Conservation (phyloP, 139 green algal species). For the Picochlorum sp. region DNA sequence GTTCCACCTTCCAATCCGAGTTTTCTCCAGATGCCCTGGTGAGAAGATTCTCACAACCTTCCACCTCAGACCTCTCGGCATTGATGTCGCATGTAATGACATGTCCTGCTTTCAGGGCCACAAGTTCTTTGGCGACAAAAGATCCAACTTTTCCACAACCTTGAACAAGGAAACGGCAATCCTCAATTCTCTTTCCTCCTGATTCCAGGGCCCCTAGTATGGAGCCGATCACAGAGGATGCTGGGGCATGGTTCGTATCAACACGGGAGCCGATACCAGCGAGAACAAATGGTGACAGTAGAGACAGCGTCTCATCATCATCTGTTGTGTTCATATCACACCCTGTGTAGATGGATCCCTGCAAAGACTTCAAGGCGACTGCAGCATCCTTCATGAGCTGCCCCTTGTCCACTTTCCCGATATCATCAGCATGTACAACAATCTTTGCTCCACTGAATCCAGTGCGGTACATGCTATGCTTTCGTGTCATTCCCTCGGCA, state of each 20-base stretch:
- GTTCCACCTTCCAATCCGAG: neutral
- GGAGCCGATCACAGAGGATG: neutral
- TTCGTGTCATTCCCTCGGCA: neutral
- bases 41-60: slow-evolving; percentile 1
- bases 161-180: neutral
- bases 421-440: neutral
- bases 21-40: neutral
- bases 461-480: slow-evolving; percentile 1
- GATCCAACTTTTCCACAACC: slow-evolving; percentile 2
- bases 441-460: slow-evolving; percentile 1
- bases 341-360: slow-evolving; percentile 2
- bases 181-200: neutral
- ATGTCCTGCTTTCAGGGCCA: neutral
- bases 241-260: slow-evolving; percentile 1
- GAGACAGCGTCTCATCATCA: slow-evolving; percentile 1
- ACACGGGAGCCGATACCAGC: neutral
- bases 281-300: neutral
- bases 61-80: neutral
- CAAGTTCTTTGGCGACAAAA: slow-evolving; percentile 1
- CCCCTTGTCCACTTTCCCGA: neutral
- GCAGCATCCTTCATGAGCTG: slow-evolving; percentile 4
- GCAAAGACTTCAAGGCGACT: neutral
- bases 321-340: slow-evolving; percentile 7
- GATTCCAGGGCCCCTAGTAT: neutral
- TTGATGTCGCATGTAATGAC: neutral